Conservation (phyloP, 2,329 filamentous ascomycete species). For the Neofusicoccum ribis region DNA sequence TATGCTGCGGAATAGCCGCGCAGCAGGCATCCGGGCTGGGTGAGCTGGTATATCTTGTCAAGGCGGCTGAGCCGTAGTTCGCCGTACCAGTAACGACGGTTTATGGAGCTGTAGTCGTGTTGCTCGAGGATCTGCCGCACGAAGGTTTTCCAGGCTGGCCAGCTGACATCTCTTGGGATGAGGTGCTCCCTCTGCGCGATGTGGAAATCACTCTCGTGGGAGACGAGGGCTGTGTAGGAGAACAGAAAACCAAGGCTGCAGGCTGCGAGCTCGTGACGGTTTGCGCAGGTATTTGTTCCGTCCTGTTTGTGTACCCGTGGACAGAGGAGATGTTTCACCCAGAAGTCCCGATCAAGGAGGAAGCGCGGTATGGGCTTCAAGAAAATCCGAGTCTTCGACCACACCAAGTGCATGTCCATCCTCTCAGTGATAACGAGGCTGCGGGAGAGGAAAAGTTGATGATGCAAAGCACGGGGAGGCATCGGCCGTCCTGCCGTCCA, state of each 20-base stretch:
- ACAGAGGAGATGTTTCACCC: conserved; percentile 21
- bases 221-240: conserved; percentile 42
- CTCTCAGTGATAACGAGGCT: conserved; percentile 18
- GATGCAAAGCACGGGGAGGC: conserved; percentile 16
- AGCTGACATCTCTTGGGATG: conserved; percentile 29
- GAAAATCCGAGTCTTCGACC: conserved; percentile 29
- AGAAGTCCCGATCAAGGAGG: conserved; percentile 33
- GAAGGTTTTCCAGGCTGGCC: background rate
- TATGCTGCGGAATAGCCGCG: background rate
- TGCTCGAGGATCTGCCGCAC: background rate
- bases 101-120: background rate
- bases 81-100: conserved; percentile 35
- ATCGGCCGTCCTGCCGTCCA: background rate
- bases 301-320: background rate
- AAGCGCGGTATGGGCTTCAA: conserved; percentile 38
- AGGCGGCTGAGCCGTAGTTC: conserved; percentile 27
- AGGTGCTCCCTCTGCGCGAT: conserved; percentile 35
- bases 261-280: too few relatives aligned
- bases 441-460: conserved; percentile 6
- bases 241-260: conserved; percentile 33
- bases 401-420: conserved; percentile 18
- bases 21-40: background rate
- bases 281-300: too few relatives aligned
- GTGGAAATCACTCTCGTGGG: conserved; percentile 35
- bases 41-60: background rate